Conservation (phyloP, 495 filamentous ascomycete species). For the Cryomyces antarcticus region DNA sequence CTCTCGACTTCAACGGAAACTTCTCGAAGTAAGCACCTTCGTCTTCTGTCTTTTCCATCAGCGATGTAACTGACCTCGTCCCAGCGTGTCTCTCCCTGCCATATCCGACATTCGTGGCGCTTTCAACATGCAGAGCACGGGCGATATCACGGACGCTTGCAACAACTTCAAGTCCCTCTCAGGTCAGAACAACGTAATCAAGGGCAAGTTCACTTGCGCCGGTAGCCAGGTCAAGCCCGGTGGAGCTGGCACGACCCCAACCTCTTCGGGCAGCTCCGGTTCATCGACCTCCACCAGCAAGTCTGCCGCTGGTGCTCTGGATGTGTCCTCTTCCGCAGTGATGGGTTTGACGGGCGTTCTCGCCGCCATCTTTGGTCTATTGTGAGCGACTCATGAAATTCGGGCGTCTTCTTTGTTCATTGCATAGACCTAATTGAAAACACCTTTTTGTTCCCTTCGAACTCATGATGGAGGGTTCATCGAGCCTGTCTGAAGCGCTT, state of each 20-base stretch:
- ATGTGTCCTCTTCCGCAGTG: slow-evolving; percentile 10
- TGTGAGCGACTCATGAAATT: slow-evolving; percentile 11
- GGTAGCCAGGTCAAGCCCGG: slow-evolving; percentile 14
- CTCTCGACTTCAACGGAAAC: slow-evolving; percentile 72
- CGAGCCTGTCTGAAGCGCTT: no score
- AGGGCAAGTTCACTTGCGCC: slow-evolving; percentile 23
- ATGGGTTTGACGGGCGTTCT: slow-evolving; percentile 16
- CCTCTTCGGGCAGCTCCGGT: slow-evolving; percentile 3
- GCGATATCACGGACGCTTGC: slow-evolving; percentile 17
- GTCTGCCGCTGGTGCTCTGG: slow-evolving; percentile 11
- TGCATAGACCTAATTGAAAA: slow-evolving; percentile 12
- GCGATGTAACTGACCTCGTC: neutral
- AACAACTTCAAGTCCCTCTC: slow-evolving; percentile 32
- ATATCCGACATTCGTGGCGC: slow-evolving; percentile 63
- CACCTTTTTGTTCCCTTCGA: neutral
- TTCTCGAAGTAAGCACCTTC: slow-evolving; percentile 50
- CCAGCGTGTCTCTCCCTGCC: slow-evolving; percentile 45
- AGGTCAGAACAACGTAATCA: slow-evolving; percentile 16
- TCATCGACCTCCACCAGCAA: slow-evolving; percentile 3
- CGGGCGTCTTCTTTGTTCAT: slow-evolving; percentile 8
- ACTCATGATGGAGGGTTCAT: no score
- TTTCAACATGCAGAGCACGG: slow-evolving; percentile 66
- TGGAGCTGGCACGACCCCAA: slow-evolving; percentile 10
- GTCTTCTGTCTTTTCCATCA: neutral
- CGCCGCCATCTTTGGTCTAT: slow-evolving; percentile 19